Conservation (phyloP, 1,284 basidiomycete genomes). For the Heliocybe sulcata region DNA sequence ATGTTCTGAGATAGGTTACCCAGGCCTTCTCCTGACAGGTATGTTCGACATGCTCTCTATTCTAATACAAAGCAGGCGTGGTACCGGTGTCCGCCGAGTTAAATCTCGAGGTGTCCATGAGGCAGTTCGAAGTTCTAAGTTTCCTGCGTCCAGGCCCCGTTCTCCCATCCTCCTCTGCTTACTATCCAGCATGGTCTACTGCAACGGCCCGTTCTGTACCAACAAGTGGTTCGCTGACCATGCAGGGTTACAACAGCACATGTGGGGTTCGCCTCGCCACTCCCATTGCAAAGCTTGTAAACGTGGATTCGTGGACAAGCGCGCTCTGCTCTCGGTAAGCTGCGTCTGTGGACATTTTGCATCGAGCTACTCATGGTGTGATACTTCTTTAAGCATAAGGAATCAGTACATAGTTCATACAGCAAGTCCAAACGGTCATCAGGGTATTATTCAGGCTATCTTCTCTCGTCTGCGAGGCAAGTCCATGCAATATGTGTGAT, state of each 20-base stretch:
- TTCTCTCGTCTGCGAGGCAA: too few relatives aligned
- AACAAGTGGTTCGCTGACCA: background rate
- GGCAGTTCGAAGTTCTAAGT: too few relatives aligned
- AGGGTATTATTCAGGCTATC: too few relatives aligned
- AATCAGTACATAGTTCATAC: too few relatives aligned
- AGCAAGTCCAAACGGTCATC: too few relatives aligned
- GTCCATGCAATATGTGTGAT: too few relatives aligned
- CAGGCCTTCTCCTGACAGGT: too few relatives aligned
- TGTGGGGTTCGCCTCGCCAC: background rate
- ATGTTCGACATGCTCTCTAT: too few relatives aligned
- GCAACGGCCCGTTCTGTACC: background rate
- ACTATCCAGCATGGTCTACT: background rate
- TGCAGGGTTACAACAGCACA: background rate
- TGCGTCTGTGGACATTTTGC: background rate
- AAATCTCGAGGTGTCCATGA: background rate
- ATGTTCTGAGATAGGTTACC: too few relatives aligned
- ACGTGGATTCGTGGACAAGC: background rate
- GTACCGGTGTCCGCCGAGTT: too few relatives aligned
- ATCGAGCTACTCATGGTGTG: background rate
- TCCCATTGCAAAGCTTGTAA: background rate
- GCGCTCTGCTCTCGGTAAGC: background rate
- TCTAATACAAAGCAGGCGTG: too few relatives aligned
- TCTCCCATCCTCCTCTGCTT: background rate
- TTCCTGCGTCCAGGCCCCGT: too few relatives aligned
- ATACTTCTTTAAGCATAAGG: background rate